phyloP scores from a whole-genome alignment of 208 protist genomes.

The Phytomonas sp. region DNA sequence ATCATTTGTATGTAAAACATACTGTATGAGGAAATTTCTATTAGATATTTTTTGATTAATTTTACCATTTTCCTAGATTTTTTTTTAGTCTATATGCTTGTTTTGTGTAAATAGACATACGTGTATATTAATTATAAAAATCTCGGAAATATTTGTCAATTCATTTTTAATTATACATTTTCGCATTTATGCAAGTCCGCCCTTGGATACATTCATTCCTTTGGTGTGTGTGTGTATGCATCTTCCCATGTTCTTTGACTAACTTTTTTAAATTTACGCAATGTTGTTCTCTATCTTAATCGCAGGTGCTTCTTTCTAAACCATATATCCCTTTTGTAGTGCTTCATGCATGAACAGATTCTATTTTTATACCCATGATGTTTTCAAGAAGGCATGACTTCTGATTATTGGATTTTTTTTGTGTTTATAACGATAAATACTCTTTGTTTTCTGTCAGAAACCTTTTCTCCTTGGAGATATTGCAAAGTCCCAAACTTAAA shows the following conservation, averaged over 20 bases:
- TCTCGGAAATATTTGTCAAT: background rate
- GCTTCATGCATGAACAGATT: background rate
- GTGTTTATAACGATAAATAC: background rate
- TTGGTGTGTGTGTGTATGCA: background rate
- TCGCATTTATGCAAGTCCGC: background rate
- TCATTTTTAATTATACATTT: background rate
- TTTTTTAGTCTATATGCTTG: background rate
- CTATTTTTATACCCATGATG: background rate
- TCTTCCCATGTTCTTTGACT: background rate
- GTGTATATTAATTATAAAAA: background rate
- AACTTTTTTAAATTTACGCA: background rate
- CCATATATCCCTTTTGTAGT: background rate
- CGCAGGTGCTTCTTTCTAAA: background rate
- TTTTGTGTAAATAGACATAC: background rate
- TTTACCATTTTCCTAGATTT: background rate
- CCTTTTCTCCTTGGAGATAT: background rate
- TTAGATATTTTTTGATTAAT: background rate
- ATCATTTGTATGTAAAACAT: background rate
- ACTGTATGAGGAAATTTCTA: background rate
- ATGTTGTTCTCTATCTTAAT: background rate
- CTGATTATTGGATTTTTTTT: background rate
- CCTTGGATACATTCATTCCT: background rate
- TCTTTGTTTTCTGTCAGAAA: background rate
- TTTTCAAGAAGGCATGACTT: background rate
- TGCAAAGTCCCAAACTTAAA: background rate